Percentiles rank a stretch among this genome's conserved stretches.
These are phyloP conservation scores for Rhodomyrtus psidioides DNA, from an alignment of 441 rosid species.

Conservation along the genomic window DNA sequence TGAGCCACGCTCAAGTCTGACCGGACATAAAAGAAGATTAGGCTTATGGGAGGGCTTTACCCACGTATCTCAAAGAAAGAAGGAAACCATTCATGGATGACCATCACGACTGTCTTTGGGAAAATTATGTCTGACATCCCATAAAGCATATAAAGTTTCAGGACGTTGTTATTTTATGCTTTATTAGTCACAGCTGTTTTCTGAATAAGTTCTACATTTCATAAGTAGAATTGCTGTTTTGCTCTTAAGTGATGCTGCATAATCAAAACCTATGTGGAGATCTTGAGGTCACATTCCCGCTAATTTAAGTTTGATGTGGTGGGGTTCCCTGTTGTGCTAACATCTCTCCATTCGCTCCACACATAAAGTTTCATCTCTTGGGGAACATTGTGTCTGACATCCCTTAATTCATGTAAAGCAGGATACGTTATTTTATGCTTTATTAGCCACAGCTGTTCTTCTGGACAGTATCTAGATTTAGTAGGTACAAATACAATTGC, in stretches of 20 bases:
- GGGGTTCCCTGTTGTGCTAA: neutral
- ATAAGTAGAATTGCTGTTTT: neutral
- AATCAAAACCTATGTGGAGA: too few species aligned
- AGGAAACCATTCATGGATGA: neutral
- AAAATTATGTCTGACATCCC: neutral
- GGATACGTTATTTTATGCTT: too few species aligned
- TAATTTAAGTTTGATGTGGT: neutral
- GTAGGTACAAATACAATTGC: too few species aligned
- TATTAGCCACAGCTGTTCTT: too few species aligned
- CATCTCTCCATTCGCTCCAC: neutral
- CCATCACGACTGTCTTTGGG: neutral
- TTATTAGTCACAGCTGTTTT: neutral
- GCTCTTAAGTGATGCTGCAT: neutral
- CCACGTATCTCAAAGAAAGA: neutral
- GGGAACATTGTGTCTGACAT: too few species aligned
- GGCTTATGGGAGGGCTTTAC: neutral
- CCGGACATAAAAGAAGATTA: too few species aligned
- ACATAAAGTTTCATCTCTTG: too few species aligned
- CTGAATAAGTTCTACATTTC: neutral
- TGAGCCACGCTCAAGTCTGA: too few species aligned
- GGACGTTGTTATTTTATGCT: neutral
- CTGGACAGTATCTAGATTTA: too few species aligned
- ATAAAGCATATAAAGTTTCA: neutral
- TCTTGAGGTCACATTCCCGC: neutral
- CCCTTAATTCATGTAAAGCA: too few species aligned